Conservation (phyloP, 169 alveolate genomes). For the Eimeria acervulina region DNA sequence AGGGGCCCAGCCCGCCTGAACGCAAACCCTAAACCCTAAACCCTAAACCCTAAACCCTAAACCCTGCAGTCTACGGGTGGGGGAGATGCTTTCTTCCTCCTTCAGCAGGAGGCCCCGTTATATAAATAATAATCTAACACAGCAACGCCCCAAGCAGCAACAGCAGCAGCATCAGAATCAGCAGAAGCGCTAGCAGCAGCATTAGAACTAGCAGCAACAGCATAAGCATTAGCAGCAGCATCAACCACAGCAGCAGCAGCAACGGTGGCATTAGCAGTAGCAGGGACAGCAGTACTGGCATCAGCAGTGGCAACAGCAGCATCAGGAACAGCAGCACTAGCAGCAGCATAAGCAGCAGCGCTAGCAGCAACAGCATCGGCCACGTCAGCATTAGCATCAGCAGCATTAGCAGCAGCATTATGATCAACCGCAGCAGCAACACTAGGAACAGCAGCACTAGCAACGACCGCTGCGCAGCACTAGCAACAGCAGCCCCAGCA, state of each 20-base stretch:
- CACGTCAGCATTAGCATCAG: neutral
- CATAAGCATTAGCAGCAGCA: neutral
- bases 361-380: neutral
- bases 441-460: neutral
- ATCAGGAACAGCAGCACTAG: no score
- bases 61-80: neutral
- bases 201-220: no score
- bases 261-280: no score
- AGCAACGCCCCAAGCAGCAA: neutral
- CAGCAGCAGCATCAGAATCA: no score
- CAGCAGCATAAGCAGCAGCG: neutral
- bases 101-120: no score
- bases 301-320: neutral
- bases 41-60: constrained; percentile 11
- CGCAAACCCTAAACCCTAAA: constrained; percentile 8
- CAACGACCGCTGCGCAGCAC: no score
- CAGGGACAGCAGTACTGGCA: neutral
- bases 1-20: constrained; percentile 46
- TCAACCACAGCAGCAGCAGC: neutral
- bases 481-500: neutral
- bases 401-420: no score
- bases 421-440: constrained; percentile 2
- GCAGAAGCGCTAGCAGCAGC: no score
- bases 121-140: no score
- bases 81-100: no score